A percentile compares a stretch with the other conserved stretches of the same genome.
Evolutionary conservation across 2,329 filamentous ascomycete genomes (phyloP).

Genomic region (Pestalotiopsis fici): DNA sequence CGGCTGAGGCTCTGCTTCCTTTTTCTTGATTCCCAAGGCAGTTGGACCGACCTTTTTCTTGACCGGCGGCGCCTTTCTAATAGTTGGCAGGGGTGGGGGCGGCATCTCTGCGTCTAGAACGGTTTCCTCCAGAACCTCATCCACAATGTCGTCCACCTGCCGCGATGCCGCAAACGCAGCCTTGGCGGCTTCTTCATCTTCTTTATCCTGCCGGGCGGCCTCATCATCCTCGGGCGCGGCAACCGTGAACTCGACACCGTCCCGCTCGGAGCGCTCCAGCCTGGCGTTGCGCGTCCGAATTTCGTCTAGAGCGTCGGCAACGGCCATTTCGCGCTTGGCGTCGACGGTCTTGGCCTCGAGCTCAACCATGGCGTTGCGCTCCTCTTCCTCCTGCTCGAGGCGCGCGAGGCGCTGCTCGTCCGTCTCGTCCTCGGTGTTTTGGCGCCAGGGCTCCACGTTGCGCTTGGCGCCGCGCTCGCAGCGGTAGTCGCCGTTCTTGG

Average conservation of each 20-base stretch:
- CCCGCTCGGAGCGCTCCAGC: constrained; percentile 73
- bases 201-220: constrained; percentile 67
- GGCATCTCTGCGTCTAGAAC: constrained; percentile 38
- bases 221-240: constrained; percentile 59
- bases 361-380: constrained; percentile 92
- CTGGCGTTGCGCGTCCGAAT: constrained; percentile 90
- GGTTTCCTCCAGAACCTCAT: constrained; percentile 41
- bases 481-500: constrained; percentile 84
- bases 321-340: constrained; percentile 92
- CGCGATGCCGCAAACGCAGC: constrained; percentile 72
- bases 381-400: constrained; percentile 75
- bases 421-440: constrained; percentile 65
- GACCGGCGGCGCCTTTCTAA: constrained; percentile 62
- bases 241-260: constrained; percentile 60
- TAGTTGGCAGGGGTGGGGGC: constrained; percentile 65
- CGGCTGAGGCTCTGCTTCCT: constrained; percentile 42
- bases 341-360: constrained; percentile 92
- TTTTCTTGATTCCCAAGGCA: constrained; percentile 85
- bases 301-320: constrained; percentile 93
- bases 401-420: constrained; percentile 86
- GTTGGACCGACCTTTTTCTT: constrained; percentile 89
- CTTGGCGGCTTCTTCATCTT: constrained; percentile 81
- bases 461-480: constrained; percentile 80
- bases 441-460: constrained; percentile 90
- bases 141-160: constrained; percentile 52